Evolutionary conservation across 1,139 yeast species (phyloP), one percentile per base, ranked within the genome.

Genomic region (Taphrina confusa): DNA sequence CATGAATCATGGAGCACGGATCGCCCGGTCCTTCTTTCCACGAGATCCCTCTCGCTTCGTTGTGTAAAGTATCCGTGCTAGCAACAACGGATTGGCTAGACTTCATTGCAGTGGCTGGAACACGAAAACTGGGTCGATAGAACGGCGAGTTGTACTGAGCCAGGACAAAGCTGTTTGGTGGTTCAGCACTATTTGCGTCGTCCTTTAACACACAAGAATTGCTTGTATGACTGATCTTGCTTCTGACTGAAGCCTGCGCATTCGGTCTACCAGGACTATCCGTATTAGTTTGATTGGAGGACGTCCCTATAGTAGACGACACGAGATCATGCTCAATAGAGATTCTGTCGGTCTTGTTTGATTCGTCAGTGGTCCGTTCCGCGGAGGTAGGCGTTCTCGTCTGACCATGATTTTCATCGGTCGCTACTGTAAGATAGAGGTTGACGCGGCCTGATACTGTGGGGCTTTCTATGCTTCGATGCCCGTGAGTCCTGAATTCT

Each of bases 241-340:
- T 37, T n/a, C n/a, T n/a, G n/a, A n/a, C n/a, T n/a, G n/a, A n/a
- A n/a, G n/a, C n/a, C n/a, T n/a, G n/a, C n/a, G n/a, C n/a, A n/a
- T n/a, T n/a, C n/a, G n/a, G n/a, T n/a, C n/a, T n/a, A n/a, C n/a
- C n/a, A n/a, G n/a, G n/a, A n/a, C n/a, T n/a, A n/a, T n/a, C n/a
- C n/a, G n/a, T n/a, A n/a, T n/a, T n/a, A n/a, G n/a, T n/a, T n/a
- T n/a, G n/a, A n/a, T n/a, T n/a, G n/a, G n/a, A n/a, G n/a, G n/a
- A n/a, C n/a, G n/a, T n/a, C n/a, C 25, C 25, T 9, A 18, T 37
- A 16, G 42, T 37, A 12, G 25, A 18, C 6, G 14, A 8, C 12
- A 30, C 23, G n/a, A n/a, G n/a, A 31, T 47, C 52, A 27, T 20
- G 30, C 42, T 47, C 52, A 14, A 47, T 20, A 9, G 42, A 33